Evolutionary conservation across 139 green algal species (phyloP), one percentile per base, ranked within the genome.

Genomic region (Tetradesmus lagerheimii): DNA sequence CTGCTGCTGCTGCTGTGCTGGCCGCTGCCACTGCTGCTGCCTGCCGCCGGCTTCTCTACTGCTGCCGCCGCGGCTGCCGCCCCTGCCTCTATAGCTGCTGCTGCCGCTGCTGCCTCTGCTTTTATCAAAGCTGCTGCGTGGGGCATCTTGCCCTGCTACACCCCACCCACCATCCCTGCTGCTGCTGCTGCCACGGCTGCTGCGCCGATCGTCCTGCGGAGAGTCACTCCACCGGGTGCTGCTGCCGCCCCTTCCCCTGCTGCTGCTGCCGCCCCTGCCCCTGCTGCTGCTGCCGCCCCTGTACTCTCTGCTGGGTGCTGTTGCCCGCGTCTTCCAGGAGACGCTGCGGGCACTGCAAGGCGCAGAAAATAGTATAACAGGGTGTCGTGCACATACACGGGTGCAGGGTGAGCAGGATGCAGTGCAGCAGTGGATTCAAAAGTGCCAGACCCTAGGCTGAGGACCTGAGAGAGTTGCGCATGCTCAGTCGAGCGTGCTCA

Each of bases 1-100:
- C 83, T 39, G 57, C 83, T 80, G 64, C 84, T 89, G 84, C 84
- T 74, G 74, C 74, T 39, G 74, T 31, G 8, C 76, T 11, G 34
- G 74, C 66, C 18, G 9, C 64, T 80, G 20, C 74, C 74, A n/a
- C 15, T 47, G 71, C 71, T 47, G 85, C 84, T 64, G 84, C 76
- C 76, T 53, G 76, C 76, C 35, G 67, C 67, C 27, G 18, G 14
- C 39, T 1, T 35, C 41, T 37, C 79, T 38, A 27, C 25, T 25
- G 41, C 43, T 34, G 79, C 79, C 20, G 79, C 41, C 79, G 64
- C 64, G 25, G 62, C 27, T 64, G 41, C 43, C 20, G 15, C n/a
- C 12, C 14, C 47, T 35, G 12, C 66, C 66, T 66, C 15, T 8
- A 9, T 41, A 20, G 8, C 47, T 62, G 47, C 47, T 62, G 18